phyloP scores from a whole-genome alignment of 148 eudicot genomes.

The Salicornia ramosissima region DNA sequence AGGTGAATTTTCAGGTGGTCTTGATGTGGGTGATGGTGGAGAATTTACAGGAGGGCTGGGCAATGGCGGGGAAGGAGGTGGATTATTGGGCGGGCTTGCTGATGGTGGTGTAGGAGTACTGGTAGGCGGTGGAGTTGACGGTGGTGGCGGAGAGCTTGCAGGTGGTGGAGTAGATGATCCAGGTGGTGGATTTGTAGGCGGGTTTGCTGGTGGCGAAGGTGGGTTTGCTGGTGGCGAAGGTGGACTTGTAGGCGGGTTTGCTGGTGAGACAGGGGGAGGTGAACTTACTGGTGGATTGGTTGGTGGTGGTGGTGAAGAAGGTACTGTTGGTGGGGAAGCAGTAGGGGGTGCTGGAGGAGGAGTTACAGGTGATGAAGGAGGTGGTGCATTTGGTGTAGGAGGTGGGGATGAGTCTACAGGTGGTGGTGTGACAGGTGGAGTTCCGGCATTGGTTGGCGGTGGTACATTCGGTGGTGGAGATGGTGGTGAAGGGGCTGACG shows the following conservation, averaged over 20 bases:
- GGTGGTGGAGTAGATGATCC: conserved; percentile 24
- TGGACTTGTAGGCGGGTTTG: conserved; percentile 5
- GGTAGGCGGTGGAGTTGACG: conserved; percentile 12
- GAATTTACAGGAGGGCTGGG: conserved; percentile 26
- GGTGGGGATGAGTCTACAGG: conserved; percentile 31
- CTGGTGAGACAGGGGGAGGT: conserved; percentile 34
- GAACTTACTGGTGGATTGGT: conserved; percentile 26
- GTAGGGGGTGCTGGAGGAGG: conserved; percentile 32
- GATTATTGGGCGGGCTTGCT: conserved; percentile 22
- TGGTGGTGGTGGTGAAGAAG: conserved; percentile 21
- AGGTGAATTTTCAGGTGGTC: conserved; percentile 28
- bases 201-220: conserved; percentile 15
- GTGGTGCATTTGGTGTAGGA: conserved; percentile 25
- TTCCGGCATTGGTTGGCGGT: conserved; percentile 21
- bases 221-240: conserved; percentile 22
- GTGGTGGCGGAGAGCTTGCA: conserved; percentile 14
- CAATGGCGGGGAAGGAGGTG: conserved; percentile 28
- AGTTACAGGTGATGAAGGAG: conserved; percentile 23
- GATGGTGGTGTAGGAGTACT: conserved; percentile 34
- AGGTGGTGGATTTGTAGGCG: conserved; percentile 31
- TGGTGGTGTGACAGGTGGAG: conserved; percentile 38
- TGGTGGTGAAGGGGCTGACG: conserved; percentile 20
- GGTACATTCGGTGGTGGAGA: conserved; percentile 33
- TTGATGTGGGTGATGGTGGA: conserved; percentile 31
- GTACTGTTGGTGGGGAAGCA: conserved; percentile 32